Conservation (phyloP, 768 basidiomycete genomes). For the Kwoniella dendrophila region DNA sequence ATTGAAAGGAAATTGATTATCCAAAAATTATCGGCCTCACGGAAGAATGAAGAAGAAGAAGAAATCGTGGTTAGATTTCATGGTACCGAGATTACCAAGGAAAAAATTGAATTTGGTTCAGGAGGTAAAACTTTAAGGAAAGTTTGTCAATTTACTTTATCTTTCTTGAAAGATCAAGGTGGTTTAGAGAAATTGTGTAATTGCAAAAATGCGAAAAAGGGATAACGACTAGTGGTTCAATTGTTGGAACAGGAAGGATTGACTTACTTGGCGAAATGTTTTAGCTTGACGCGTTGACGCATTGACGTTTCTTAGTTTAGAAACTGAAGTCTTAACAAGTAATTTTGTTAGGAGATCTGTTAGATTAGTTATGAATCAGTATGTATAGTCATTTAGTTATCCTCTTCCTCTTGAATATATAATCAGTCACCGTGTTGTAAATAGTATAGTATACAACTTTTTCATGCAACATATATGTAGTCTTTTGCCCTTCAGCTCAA, state of each 20-base stretch:
- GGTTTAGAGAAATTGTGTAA: slow-evolving; percentile 9
- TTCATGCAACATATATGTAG: neutral
- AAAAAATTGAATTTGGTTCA: neutral
- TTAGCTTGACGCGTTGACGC: too few relatives aligned
- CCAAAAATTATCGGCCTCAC: neutral
- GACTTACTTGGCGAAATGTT: too few relatives aligned
- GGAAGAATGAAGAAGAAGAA: neutral
- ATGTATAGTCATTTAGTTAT: slow-evolving; percentile 1
- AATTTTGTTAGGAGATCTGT: too few relatives aligned
- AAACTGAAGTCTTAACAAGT: too few relatives aligned
- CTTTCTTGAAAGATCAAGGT: slow-evolving; percentile 2
- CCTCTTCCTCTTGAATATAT: neutral
- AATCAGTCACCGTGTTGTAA: too few relatives aligned
- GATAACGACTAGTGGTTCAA: too few relatives aligned
- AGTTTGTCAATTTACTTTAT: slow-evolving; percentile 1
- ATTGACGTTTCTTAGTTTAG: too few relatives aligned
- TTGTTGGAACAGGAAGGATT: too few relatives aligned
- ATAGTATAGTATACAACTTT: neutral
- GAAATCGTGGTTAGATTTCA: slow-evolving; percentile 23
- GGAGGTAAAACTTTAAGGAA: neutral
- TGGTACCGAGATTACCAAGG: slow-evolving; percentile 2
- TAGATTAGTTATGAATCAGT: too few relatives aligned
- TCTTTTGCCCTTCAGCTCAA: neutral
- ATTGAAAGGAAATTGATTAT: neutral
- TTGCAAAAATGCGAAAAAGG: slow-evolving; percentile 7